These are phyloP conservation scores for Coccomyxa sp. DNA, from an alignment of 139 green algal genomes.

Conservation along the genomic window DNA sequence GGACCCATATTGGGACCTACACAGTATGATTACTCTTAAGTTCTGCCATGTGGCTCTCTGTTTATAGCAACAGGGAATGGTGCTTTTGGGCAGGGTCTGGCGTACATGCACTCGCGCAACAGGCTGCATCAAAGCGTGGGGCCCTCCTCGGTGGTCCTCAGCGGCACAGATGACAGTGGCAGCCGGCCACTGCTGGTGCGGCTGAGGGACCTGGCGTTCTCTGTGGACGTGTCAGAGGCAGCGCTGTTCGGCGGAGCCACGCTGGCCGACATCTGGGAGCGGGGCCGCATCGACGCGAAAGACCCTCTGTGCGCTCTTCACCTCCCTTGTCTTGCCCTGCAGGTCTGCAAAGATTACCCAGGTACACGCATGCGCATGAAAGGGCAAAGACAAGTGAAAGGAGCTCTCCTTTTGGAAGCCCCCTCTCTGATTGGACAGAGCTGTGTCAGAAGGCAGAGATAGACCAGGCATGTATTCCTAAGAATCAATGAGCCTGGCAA, in stretches of 20 bases:
- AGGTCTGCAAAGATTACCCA: too few relatives aligned
- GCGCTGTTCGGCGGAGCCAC: conserved; percentile 19
- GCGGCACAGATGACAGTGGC: conserved; percentile 16
- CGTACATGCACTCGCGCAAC: conserved; percentile 40
- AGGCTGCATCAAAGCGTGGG: conserved; percentile 42
- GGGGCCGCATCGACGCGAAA: conserved; percentile 1
- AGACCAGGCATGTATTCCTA: too few relatives aligned
- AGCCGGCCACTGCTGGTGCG: conserved; percentile 19
- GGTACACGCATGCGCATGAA: too few relatives aligned
- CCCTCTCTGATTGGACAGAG: too few relatives aligned
- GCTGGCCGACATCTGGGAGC: conserved; percentile 37
- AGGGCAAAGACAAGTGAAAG: too few relatives aligned
- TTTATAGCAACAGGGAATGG: neutral
- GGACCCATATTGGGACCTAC: too few relatives aligned
- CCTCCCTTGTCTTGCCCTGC: neutral
- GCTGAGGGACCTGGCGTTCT: conserved; percentile 46
- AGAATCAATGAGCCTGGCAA: too few relatives aligned
- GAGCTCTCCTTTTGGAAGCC: too few relatives aligned
- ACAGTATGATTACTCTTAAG: too few relatives aligned
- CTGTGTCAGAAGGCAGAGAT: too few relatives aligned
- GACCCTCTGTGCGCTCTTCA: conserved; percentile 11
- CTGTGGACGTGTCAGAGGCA: conserved; percentile 39
- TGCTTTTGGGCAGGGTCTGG: conserved; percentile 27
- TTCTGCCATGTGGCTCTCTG: neutral
- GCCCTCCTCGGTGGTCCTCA: conserved; percentile 42